Conservation (phyloP, 495 filamentous ascomycete species). For the Copromyces sp. region DNA sequence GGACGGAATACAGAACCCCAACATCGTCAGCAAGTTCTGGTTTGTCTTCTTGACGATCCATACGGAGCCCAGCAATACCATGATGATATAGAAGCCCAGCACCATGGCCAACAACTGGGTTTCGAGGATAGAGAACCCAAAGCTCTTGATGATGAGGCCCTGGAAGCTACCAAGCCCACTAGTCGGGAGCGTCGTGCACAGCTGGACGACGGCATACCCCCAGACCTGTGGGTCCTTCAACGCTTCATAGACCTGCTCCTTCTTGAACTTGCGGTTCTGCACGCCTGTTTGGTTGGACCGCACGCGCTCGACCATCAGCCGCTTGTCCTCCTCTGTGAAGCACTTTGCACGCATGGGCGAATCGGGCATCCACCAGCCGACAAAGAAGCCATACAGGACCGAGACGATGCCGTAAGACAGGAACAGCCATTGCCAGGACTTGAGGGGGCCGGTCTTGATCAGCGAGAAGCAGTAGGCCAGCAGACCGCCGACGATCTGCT, state of each 20-base stretch:
- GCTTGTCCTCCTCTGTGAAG: slow-evolving; percentile 45
- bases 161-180: slow-evolving; percentile 58
- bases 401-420: slow-evolving; percentile 45
- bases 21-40: slow-evolving; percentile 57
- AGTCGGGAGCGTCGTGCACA: slow-evolving; percentile 59
- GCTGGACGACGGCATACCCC: slow-evolving; percentile 43
- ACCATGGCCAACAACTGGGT: slow-evolving; percentile 58
- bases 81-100: slow-evolving; percentile 58
- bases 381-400: slow-evolving; percentile 43
- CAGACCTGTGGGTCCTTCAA: slow-evolving; percentile 40
- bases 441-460: slow-evolving; percentile 34
- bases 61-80: slow-evolving; percentile 50
- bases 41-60: slow-evolving; percentile 53
- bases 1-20: slow-evolving; percentile 52
- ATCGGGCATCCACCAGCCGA: slow-evolving; percentile 53
- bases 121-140: slow-evolving; percentile 40
- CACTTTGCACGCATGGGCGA: slow-evolving; percentile 53
- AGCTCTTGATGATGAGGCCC: slow-evolving; percentile 47
- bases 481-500: slow-evolving; percentile 45
- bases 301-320: slow-evolving; percentile 48
- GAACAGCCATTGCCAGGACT: slow-evolving; percentile 44
- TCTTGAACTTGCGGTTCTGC: slow-evolving; percentile 49
- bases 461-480: slow-evolving; percentile 47
- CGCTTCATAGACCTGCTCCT: slow-evolving; percentile 35
- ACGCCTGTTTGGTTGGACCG: slow-evolving; percentile 54